Base-by-base conservation (phyloP, 2,329 filamentous ascomycete genomes). In the Annulohypoxylon truncatum region DNA sequence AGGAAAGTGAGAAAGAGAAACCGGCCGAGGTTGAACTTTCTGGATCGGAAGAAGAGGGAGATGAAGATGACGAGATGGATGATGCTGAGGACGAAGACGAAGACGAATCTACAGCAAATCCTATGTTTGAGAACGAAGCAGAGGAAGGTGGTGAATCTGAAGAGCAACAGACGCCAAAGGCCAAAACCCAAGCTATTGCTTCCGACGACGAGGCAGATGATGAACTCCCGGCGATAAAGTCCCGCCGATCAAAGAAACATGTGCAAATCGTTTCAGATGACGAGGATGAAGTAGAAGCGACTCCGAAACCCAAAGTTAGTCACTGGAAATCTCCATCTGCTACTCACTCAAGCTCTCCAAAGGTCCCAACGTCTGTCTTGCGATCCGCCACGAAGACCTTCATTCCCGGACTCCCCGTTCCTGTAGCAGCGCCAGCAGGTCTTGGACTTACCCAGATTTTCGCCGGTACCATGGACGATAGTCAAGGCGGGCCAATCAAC, bases 381-480 rank as follows among this genome's bases (percentile, higher is more conserved):
- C 86, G 89, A 40, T 91, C 89, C 3, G 89, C 89, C 2, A 89
- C 85, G 64, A 92, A 91, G 78, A 85, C 82, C 0, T 90, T 91
- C 71, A 91, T 93, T 62, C 91, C 90, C 2, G 90, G 89, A 1
- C 79, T 93, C 18, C 87, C 89, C 2, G 83, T 90, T 3, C 78
- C 83, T 5, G 73, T 74, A 7, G 79, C 80, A 20, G 86, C 84
- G 0, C 83, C 87, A 20, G 88, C 87, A 33, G 89, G 88, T 2
- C 80, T 97, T 42, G 92, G 93, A 8, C 84, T 97, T 46, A 96
- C 93, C 0, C 94, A 97, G 73, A 95, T 96, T 67, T 97, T 97
- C 76, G 92, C 92, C 4, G 93, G 93, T 10, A 97, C 94, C 0
- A 91, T 97, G 88, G 93, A 92, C 50, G 89, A 82, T 76, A 88